Conservation (phyloP, 2,329 filamentous ascomycete species). For the Hirsutella thompsonii region DNA sequence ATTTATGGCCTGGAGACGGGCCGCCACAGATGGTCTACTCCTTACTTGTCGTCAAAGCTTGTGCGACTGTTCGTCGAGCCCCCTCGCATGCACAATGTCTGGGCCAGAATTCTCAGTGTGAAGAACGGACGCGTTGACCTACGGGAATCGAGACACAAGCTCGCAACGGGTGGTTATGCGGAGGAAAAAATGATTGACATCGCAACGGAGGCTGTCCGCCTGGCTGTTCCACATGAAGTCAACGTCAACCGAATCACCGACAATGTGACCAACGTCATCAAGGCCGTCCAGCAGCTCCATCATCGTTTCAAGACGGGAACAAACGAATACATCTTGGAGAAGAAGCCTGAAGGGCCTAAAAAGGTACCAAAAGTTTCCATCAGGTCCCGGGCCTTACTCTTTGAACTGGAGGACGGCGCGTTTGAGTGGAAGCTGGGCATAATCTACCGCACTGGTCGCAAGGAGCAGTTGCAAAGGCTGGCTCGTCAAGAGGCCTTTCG, state of each 20-base stretch:
- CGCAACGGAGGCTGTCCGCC: slow-evolving; percentile 69
- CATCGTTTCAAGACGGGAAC: slow-evolving; percentile 82
- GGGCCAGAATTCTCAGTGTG: slow-evolving; percentile 77
- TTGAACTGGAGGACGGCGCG: slow-evolving; percentile 88
- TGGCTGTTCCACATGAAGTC: slow-evolving; percentile 85
- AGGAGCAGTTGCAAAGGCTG: slow-evolving; percentile 81
- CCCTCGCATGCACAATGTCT: slow-evolving; percentile 68
- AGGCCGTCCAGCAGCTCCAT: slow-evolving; percentile 81
- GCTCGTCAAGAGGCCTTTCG: slow-evolving; percentile 84
- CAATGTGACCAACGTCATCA: slow-evolving; percentile 78
- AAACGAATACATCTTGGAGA: slow-evolving; percentile 78
- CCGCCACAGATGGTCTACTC: slow-evolving; percentile 75
- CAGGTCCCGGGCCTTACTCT: slow-evolving; percentile 67
- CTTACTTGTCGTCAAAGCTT: slow-evolving; percentile 66
- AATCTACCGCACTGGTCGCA: slow-evolving; percentile 79
- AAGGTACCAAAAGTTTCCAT: slow-evolving; percentile 75
- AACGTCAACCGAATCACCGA: slow-evolving; percentile 86
- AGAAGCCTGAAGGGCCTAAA: slow-evolving; percentile 76
- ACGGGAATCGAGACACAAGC: slow-evolving; percentile 61
- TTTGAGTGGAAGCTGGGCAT: slow-evolving; percentile 96
- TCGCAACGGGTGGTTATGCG: slow-evolving; percentile 39
- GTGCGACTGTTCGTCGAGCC: slow-evolving; percentile 79
- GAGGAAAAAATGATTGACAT: slow-evolving; percentile 79
- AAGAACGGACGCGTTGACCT: slow-evolving; percentile 73
- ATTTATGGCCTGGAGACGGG: slow-evolving; percentile 73